A percentile compares a stretch with the other conserved stretches of the same genome.
Conservation (phyloP, 208 protist species). For the Leishmania major region DNA sequence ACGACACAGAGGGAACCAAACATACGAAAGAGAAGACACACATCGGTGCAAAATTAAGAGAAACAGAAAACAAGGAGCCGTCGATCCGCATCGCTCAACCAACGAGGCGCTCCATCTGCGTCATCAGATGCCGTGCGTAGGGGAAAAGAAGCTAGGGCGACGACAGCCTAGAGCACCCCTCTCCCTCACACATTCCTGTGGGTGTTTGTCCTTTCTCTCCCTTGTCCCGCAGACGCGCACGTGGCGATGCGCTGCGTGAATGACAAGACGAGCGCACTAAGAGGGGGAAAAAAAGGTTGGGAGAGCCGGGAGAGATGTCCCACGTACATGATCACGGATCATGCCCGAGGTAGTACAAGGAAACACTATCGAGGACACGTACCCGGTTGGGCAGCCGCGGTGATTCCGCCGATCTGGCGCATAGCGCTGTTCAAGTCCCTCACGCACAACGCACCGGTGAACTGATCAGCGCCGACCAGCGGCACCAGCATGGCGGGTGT, state of each 20-base stretch:
- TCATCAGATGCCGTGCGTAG: background rate
- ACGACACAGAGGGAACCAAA: background rate
- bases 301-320: background rate
- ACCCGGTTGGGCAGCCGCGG: background rate
- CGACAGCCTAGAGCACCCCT: background rate
- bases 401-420: background rate
- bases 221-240: background rate
- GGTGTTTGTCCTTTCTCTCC: background rate
- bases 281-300: conserved; percentile 4
- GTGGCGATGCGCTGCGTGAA: background rate
- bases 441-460: background rate
- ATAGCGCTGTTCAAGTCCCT: background rate
- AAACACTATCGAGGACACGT: background rate
- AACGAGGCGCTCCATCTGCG: background rate
- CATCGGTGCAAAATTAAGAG: conserved; percentile 7
- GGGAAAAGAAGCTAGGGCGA: background rate
- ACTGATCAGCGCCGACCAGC: conserved; percentile 12
- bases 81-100: background rate
- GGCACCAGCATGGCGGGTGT: conserved; percentile 54
- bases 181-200: background rate
- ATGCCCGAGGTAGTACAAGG: conserved; percentile 7
- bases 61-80: conserved; percentile 4
- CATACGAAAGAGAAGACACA: conserved; percentile 5
- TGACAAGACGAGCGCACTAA: background rate
- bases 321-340: conserved; percentile 3